phyloP scores from a whole-genome alignment of 371 early-diverging fungal species.

The Entomophthora muscae region DNA sequence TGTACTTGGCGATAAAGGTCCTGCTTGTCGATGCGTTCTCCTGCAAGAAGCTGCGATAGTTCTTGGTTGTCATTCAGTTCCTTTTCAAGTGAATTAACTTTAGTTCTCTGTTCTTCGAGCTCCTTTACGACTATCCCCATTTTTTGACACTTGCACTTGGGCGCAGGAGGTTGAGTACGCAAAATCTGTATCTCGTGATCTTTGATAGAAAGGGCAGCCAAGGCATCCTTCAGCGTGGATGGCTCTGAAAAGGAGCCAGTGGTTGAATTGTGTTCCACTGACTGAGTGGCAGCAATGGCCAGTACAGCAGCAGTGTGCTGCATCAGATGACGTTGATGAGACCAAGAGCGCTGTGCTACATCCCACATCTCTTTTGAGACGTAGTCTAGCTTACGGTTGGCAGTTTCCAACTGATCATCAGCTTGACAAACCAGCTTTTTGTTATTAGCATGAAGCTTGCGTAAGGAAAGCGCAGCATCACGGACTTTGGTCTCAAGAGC shows the following conservation, averaged over 20 bases:
- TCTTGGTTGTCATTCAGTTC: background rate
- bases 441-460: slow-evolving; percentile 25
- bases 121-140: background rate
- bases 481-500: slow-evolving; percentile 42
- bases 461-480: slow-evolving; percentile 41
- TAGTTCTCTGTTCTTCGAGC: background rate
- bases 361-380: slow-evolving; percentile 46
- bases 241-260: background rate
- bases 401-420: slow-evolving; percentile 30
- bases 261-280: background rate
- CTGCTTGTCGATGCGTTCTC: slow-evolving; percentile 1
- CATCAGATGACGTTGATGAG: slow-evolving; percentile 39
- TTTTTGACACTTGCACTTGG: background rate
- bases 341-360: slow-evolving; percentile 30
- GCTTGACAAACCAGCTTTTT: slow-evolving; percentile 25
- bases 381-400: slow-evolving; percentile 42
- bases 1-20: background rate
- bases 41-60: background rate
- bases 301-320: slow-evolving; percentile 52
- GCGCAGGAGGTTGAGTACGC: background rate
- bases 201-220: background rate
- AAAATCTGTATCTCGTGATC: background rate
- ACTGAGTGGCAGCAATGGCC: background rate
- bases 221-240: background rate
- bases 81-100: background rate